Evolutionary conservation across 768 basidiomycete species (phyloP).

Genomic region (Pleurotus platypus): DNA sequence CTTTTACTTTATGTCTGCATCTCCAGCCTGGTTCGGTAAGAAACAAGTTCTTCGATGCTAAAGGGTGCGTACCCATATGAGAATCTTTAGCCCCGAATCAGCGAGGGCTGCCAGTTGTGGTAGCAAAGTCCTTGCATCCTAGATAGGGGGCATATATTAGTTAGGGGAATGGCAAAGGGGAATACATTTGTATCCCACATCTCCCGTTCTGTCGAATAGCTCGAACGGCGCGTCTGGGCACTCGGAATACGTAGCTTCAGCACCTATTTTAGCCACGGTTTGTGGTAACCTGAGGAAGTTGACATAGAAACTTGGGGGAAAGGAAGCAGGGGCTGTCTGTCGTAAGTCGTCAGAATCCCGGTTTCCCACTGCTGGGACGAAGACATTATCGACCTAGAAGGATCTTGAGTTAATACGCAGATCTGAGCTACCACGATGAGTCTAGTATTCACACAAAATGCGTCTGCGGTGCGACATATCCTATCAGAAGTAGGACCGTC

Average conservation of each 20-base stretch:
- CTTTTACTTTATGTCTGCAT: slow-evolving; percentile 47
- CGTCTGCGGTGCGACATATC: slow-evolving; percentile 47
- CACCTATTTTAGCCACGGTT: slow-evolving; percentile 41
- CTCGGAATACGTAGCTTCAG: slow-evolving; percentile 42
- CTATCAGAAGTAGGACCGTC: slow-evolving; percentile 36
- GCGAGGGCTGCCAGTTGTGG: slow-evolving; percentile 46
- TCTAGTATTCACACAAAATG: slow-evolving; percentile 47
- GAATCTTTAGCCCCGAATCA: slow-evolving; percentile 36
- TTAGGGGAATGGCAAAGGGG: background rate
- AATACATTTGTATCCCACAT: slow-evolving; percentile 31
- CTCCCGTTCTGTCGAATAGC: slow-evolving; percentile 49
- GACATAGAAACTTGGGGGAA: slow-evolving; percentile 57
- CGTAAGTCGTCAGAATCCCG: slow-evolving; percentile 55
- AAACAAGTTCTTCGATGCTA: slow-evolving; percentile 18
- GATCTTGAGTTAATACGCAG: no score
- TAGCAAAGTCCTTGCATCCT: slow-evolving; percentile 54
- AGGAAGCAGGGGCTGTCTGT: slow-evolving; percentile 50
- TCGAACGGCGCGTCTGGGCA: slow-evolving; percentile 42
- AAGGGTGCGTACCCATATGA: slow-evolving; percentile 33
- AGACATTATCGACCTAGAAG: slow-evolving; percentile 43
- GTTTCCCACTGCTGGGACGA: slow-evolving; percentile 46
- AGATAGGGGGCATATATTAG: background rate
- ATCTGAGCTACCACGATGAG: no score
- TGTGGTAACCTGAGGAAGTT: slow-evolving; percentile 35
- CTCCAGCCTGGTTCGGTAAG: slow-evolving; percentile 36